Percentiles rank a stretch among this genome's conserved stretches.
These are phyloP conservation scores for Dendrocalamus latiflorus DNA, from an alignment of 202 grass and related monocot genomes.

Conservation along the genomic window DNA sequence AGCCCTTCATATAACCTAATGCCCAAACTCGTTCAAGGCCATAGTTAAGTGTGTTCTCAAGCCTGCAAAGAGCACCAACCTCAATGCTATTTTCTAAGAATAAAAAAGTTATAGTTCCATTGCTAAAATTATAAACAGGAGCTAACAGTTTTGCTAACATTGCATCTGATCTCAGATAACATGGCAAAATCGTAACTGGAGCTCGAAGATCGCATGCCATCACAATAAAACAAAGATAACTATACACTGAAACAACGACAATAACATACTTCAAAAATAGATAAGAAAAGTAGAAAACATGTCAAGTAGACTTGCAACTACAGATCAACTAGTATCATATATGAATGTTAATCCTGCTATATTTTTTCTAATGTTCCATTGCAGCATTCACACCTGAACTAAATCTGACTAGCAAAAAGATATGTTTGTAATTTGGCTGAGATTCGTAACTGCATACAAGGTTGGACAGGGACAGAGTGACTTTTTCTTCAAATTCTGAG, in stretches of 20 bases:
- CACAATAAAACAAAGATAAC: background rate
- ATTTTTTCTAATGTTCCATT: background rate
- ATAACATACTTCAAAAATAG: background rate
- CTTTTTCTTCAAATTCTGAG: background rate
- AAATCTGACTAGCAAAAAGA: background rate
- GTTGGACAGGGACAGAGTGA: background rate
- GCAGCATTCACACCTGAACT: background rate
- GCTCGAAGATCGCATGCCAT: background rate
- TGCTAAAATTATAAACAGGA: background rate
- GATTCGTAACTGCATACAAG: background rate
- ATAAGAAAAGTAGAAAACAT: background rate
- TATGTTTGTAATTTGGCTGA: background rate
- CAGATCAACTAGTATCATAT: constrained; percentile 2
- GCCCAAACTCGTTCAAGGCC: constrained; percentile 77
- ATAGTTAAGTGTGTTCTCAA: constrained; percentile 73
- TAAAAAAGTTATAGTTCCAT: background rate
- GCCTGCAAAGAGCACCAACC: background rate
- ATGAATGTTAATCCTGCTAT: background rate
- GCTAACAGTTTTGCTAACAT: no score
- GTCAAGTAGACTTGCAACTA: background rate
- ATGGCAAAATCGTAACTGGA: background rate
- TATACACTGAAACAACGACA: background rate
- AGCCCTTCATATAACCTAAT: constrained; percentile 65
- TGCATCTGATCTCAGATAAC: background rate
- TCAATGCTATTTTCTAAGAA: background rate